Evolutionary conservation across 805 yeast species (phyloP).

Genomic region (Sporopachydermia lactativora): DNA sequence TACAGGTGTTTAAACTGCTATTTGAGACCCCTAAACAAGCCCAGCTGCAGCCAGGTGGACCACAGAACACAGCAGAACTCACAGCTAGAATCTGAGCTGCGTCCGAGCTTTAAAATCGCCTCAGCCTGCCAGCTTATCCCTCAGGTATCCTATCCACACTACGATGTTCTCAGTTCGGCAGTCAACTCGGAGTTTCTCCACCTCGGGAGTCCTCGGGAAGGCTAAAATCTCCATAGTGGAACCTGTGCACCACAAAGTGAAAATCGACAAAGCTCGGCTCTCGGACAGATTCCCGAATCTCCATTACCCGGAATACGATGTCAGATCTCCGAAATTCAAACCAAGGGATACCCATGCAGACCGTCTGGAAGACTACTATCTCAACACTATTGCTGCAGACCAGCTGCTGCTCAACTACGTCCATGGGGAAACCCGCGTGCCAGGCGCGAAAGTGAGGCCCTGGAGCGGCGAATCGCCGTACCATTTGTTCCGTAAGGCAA

Average conservation of each 20-base stretch:
- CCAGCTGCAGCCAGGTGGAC: too few species aligned
- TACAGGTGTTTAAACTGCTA: too few species aligned
- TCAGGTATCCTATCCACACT: too few species aligned
- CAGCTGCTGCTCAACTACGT: slow-evolving; percentile 61
- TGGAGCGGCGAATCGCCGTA: slow-evolving; percentile 88
- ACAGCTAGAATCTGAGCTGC: too few species aligned
- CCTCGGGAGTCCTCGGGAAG: slow-evolving; percentile 13
- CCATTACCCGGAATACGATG: slow-evolving; percentile 54
- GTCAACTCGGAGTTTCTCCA: neutral
- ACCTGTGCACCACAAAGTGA: slow-evolving; percentile 86
- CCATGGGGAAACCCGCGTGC: slow-evolving; percentile 38
- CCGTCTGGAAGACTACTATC: slow-evolving; percentile 63
- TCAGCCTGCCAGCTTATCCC: too few species aligned
- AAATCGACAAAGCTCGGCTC: slow-evolving; percentile 56
- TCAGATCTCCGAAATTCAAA: slow-evolving; percentile 62
- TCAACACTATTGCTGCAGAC: slow-evolving; percentile 62
- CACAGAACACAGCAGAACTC: neutral
- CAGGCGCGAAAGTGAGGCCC: slow-evolving; percentile 60
- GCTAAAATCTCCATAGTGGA: slow-evolving; percentile 59
- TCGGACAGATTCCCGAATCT: slow-evolving; percentile 64
- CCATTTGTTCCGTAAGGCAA: slow-evolving; percentile 67
- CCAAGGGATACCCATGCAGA: slow-evolving; percentile 72
- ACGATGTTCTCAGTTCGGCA: neutral
- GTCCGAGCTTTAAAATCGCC: too few species aligned
- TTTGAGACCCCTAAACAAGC: too few species aligned